Percentiles rank a stretch among this genome's conserved stretches.
These are phyloP conservation scores for Puccinia coronata DNA, from an alignment of 1,284 basidiomycete species.

Conservation along the genomic window DNA sequence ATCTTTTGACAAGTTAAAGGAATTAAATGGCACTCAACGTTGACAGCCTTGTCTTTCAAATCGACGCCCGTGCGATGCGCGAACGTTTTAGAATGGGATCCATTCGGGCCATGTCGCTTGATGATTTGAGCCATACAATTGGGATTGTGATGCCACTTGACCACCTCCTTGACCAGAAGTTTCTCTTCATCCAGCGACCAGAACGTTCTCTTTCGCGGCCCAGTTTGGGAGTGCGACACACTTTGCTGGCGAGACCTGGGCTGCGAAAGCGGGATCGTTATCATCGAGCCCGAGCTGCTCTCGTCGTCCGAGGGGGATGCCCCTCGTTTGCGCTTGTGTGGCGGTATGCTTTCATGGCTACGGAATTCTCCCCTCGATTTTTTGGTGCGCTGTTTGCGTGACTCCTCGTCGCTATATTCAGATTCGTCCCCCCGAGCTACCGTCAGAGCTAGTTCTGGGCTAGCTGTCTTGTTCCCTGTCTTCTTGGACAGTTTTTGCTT, in stretches of 20 bases:
- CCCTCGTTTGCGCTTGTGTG: background rate
- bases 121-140: conserved; percentile 45
- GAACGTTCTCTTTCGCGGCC: background rate
- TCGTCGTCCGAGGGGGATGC: background rate
- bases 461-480: background rate
- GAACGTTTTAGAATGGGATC: conserved; percentile 11
- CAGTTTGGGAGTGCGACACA: background rate
- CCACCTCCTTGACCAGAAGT: conserved; percentile 40
- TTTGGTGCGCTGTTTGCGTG: background rate
- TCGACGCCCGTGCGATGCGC: conserved; percentile 28
- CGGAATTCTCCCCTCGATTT: background rate
- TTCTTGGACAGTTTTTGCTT: background rate
- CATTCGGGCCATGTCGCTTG: conserved; percentile 28
- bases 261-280: background rate
- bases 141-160: background rate
- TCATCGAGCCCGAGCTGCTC: background rate
- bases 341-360: background rate
- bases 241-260: background rate
- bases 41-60: conserved; percentile 48
- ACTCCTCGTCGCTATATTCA: background rate
- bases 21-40: conserved; percentile 24
- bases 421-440: background rate
- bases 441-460: background rate
- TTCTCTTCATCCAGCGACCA: conserved; percentile 44
- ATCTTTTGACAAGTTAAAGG: background rate